phyloP scores from a whole-genome alignment of 225 moss, liverwort and hornwort species.

The Bryoerythrophyllum caledonicum region DNA sequence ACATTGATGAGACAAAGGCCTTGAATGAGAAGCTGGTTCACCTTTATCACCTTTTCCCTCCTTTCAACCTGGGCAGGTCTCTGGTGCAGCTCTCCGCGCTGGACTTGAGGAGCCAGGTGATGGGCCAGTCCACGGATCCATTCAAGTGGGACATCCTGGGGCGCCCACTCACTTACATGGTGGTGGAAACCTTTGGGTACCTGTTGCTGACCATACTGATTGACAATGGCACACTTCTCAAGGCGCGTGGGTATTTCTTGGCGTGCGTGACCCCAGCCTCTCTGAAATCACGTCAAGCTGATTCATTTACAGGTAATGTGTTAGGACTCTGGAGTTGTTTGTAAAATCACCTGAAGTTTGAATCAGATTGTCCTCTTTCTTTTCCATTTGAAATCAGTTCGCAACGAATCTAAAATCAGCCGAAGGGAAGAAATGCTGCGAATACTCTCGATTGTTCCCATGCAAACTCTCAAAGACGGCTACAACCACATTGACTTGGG shows the following conservation, averaged over 20 bases:
- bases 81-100: conserved; percentile 83
- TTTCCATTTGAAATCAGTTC: no score
- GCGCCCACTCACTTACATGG: conserved; percentile 78
- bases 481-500: no score
- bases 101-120: conserved; percentile 64
- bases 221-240: conserved; percentile 69
- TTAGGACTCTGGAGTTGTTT: background rate
- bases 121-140: conserved; percentile 50
- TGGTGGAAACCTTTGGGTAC: conserved; percentile 76
- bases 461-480: no score
- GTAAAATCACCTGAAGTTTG: no score
- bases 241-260: conserved; percentile 29
- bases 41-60: conserved; percentile 79
- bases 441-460: no score
- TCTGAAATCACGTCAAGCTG: conserved; percentile 14
- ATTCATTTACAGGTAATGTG: conserved; percentile 39
- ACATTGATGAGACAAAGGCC: conserved; percentile 90
- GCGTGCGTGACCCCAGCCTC: conserved; percentile 31
- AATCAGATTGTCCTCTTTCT: no score
- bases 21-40: conserved; percentile 75
- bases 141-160: conserved; percentile 82
- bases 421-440: no score
- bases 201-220: conserved; percentile 73
- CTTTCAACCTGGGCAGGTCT: conserved; percentile 83
- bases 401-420: no score